Conservation (phyloP, 495 filamentous ascomycete genomes). For the Chaetomium tenue region DNA sequence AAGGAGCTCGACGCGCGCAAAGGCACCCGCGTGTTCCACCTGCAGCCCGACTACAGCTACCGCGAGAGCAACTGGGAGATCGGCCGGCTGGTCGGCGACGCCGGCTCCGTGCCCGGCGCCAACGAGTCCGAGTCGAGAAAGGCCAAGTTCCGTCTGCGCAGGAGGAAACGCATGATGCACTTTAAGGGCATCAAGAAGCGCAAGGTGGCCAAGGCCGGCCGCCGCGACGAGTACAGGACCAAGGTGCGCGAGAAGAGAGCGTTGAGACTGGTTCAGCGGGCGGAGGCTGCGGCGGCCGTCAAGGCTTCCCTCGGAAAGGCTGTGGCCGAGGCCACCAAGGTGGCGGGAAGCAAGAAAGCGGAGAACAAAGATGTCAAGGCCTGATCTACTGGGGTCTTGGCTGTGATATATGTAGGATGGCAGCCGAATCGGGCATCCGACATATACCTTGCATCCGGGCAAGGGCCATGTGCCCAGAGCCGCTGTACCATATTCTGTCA, state of each 20-base stretch:
- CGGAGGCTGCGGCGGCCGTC: constrained; percentile 14
- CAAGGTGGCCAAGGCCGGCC: constrained; percentile 27
- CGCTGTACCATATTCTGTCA: constrained; percentile 25
- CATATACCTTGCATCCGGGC: background rate
- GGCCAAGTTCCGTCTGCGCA: constrained; percentile 33
- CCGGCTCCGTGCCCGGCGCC: constrained; percentile 31
- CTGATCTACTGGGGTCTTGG: background rate
- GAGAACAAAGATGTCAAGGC: constrained; percentile 18
- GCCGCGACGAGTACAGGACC: constrained; percentile 27
- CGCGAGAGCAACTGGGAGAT: constrained; percentile 84
- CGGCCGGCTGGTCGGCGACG: constrained; percentile 51
- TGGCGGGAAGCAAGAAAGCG: background rate
- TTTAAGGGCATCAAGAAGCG: constrained; percentile 29
- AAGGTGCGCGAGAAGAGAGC: constrained; percentile 26
- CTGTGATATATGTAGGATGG: background rate
- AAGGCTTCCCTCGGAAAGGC: constrained; percentile 17
- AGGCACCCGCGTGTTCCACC: constrained; percentile 45
- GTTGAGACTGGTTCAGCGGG: constrained; percentile 16
- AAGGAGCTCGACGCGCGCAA: constrained; percentile 29
- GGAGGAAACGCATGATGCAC: constrained; percentile 26
- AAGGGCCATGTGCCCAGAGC: background rate
- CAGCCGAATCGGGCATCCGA: background rate
- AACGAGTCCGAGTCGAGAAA: constrained; percentile 33
- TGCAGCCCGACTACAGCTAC: constrained; percentile 74
- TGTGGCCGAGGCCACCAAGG: constrained; percentile 6